Conservation (phyloP, 495 filamentous ascomycete species). For the Chaetomium fimeti region DNA sequence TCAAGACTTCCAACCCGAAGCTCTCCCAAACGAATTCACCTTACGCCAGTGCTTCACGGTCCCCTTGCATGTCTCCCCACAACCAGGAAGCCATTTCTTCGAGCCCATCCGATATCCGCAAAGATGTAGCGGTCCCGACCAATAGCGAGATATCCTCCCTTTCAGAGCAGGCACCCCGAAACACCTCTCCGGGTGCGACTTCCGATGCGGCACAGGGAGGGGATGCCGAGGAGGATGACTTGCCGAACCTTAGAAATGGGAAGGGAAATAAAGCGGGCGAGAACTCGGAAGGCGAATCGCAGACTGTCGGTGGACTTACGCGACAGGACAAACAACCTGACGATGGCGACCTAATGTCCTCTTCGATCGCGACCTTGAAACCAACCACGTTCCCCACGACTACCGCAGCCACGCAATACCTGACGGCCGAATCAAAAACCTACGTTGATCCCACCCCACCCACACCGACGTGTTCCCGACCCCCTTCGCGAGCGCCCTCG, state of each 20-base stretch:
- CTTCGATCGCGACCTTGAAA: constrained; percentile 53
- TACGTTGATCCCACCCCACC: constrained; percentile 66
- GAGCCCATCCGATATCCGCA: constrained; percentile 26
- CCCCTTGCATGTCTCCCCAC: constrained; percentile 40
- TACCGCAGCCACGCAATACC: constrained; percentile 39
- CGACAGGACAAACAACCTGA: constrained; percentile 19
- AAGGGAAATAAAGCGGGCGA: not conserved
- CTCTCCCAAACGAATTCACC: not conserved
- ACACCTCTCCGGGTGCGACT: not conserved
- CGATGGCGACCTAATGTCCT: constrained; percentile 49
- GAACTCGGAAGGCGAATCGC: not conserved
- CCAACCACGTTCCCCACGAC: constrained; percentile 39
- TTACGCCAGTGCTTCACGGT: not conserved
- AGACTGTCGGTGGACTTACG: not conserved
- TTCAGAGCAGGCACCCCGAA: not conserved
- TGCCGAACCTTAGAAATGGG: constrained; percentile 19
- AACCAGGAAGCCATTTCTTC: constrained; percentile 24
- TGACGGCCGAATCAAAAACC: constrained; percentile 42
- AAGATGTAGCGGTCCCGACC: constrained; percentile 20
- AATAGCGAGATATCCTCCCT: constrained; percentile 22
- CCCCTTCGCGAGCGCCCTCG: constrained; percentile 52
- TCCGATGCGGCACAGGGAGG: not conserved
- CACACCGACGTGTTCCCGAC: constrained; percentile 53
- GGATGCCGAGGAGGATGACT: constrained; percentile 19
- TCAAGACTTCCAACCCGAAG: not conserved